Conservation (phyloP, 2,329 filamentous ascomycete species). For the Cladophialophora carrionii region DNA sequence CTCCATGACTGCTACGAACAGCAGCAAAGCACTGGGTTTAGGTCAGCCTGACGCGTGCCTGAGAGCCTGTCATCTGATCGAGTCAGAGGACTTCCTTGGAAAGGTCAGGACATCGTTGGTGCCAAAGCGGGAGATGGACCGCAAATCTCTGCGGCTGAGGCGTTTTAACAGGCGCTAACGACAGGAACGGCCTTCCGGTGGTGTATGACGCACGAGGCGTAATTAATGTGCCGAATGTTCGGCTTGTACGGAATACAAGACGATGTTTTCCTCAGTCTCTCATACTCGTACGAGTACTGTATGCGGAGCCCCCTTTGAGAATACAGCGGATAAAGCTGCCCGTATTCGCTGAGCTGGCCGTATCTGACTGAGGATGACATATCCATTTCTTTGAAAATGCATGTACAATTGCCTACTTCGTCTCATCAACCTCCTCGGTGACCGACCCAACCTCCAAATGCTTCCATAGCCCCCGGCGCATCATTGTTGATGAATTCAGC, state of each 20-base stretch:
- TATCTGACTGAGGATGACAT: neutral
- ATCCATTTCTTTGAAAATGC: neutral
- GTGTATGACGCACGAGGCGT: neutral
- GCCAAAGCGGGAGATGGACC: neutral
- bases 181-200: neutral
- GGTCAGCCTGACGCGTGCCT: conserved; percentile 19
- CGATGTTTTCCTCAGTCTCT: neutral
- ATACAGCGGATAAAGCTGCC: conserved; percentile 2
- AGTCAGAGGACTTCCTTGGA: neutral
- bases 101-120: neutral
- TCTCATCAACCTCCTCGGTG: neutral
- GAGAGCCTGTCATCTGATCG: conserved; percentile 10
- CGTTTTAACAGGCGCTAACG: neutral
- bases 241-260: neutral
- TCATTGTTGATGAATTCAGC: neutral
- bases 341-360: neutral
- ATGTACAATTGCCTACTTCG: neutral
- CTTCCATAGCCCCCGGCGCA: neutral
- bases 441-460: neutral
- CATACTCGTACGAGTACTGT: too few relatives aligned
- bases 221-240: neutral
- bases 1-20: conserved; percentile 4
- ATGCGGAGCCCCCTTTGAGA: too few relatives aligned
- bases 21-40: conserved; percentile 17
- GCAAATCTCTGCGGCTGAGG: neutral